A percentile compares a stretch with the other conserved stretches of the same genome.
Conservation (phyloP, 257 asterid genomes). For the Rubia yunnanensis region DNA sequence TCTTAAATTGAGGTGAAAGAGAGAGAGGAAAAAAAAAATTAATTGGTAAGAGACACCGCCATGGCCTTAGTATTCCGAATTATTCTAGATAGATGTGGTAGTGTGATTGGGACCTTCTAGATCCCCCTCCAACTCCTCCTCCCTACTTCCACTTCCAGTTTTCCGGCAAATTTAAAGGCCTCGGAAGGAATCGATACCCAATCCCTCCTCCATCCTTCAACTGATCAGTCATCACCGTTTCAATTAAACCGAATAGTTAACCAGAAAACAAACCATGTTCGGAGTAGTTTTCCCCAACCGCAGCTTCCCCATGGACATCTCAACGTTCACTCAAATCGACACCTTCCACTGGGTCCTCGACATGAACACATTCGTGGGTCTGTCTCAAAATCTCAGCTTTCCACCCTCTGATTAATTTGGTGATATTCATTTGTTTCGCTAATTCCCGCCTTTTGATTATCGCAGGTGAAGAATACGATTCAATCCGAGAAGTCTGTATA, state of each 20-base stretch:
- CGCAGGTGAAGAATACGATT: constrained; percentile 71
- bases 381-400: neutral
- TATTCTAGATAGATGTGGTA: neutral
- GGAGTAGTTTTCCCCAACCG: constrained; percentile 93
- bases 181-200: neutral
- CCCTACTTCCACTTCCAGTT: neutral
- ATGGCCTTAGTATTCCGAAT: too few species aligned
- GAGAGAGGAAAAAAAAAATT: too few species aligned
- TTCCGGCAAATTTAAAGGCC: neutral
- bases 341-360: constrained; percentile 89
- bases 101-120: neutral
- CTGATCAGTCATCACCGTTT: neutral
- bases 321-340: constrained; percentile 93
- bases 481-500: constrained; percentile 75
- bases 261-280: constrained; percentile 37
- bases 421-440: neutral
- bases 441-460: neutral
- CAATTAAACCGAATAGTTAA: neutral
- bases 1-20: too few species aligned
- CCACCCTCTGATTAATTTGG: neutral
- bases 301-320: constrained; percentile 86
- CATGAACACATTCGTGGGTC: constrained; percentile 88
- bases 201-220: neutral
- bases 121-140: neutral
- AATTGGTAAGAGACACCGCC: too few species aligned